A percentile compares a stretch with the other conserved stretches of the same genome.
Evolutionary conservation across 345 rosid genomes (phyloP).

Genomic region (Acer saccharum): DNA sequence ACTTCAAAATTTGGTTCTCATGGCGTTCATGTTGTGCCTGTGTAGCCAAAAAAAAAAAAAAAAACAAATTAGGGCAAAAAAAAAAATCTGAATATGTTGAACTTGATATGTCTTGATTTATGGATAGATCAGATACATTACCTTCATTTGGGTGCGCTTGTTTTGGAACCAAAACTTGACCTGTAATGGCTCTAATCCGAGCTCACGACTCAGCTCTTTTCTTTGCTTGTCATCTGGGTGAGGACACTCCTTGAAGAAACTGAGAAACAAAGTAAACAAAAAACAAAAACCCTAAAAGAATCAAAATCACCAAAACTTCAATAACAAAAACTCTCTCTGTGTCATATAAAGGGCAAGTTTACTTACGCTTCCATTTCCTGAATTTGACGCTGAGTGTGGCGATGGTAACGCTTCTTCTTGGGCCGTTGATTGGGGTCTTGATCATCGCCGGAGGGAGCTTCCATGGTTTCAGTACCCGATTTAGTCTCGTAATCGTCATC

Average conservation of each 20-base stretch:
- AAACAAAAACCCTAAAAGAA: background rate
- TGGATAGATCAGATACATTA: slow-evolving; percentile 16
- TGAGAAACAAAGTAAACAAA: slow-evolving; percentile 20
- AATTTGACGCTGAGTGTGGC: slow-evolving; percentile 94
- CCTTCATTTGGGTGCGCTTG: slow-evolving; percentile 99
- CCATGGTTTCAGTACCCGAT: slow-evolving; percentile 73
- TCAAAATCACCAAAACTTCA: background rate
- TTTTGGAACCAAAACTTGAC: slow-evolving; percentile 98
- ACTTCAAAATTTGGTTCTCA: slow-evolving; percentile 73
- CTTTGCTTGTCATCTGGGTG: slow-evolving; percentile 98
- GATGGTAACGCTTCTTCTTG: slow-evolving; percentile 85
- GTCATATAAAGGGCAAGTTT: background rate
- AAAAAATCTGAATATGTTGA: no score
- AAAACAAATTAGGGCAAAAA: background rate
- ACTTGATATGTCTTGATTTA: no score
- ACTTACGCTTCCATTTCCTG: slow-evolving; percentile 95
- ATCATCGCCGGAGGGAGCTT: slow-evolving; percentile 68
- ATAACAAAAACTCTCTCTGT: background rate
- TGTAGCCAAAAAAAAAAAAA: background rate
- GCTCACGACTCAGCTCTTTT: slow-evolving; percentile 77
- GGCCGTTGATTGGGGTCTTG: slow-evolving; percentile 73
- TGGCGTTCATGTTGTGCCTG: slow-evolving; percentile 91
- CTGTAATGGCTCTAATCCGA: slow-evolving; percentile 81
- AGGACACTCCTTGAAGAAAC: slow-evolving; percentile 93
- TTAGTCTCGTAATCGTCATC: slow-evolving; percentile 82